These are phyloP conservation scores for Ophiobolus disseminans DNA, from an alignment of 2,329 filamentous ascomycete genomes.

Conservation along the genomic window DNA sequence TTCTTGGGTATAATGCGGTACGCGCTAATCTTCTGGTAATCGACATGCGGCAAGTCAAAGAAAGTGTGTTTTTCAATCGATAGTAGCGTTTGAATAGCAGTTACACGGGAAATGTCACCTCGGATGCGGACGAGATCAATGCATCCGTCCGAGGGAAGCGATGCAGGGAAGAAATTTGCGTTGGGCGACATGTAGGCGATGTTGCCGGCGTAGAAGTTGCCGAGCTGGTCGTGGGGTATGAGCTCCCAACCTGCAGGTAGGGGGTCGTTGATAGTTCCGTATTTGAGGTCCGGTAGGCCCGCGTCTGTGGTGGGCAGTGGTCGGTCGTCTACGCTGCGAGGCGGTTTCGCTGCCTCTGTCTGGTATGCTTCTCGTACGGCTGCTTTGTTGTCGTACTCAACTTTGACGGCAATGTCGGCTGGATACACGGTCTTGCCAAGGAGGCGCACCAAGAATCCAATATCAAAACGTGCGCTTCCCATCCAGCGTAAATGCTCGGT, in stretches of 20 bases:
- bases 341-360: constrained; percentile 33
- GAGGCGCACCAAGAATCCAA: constrained; percentile 80
- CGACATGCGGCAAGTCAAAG: constrained; percentile 79
- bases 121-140: constrained; percentile 85
- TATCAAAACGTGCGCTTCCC: constrained; percentile 83
- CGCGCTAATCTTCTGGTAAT: constrained; percentile 84
- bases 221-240: constrained; percentile 76
- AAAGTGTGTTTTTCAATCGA: constrained; percentile 76
- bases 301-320: constrained; percentile 22
- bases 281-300: constrained; percentile 74
- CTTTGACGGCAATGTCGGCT: constrained; percentile 85
- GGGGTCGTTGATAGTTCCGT: constrained; percentile 79
- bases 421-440: constrained; percentile 81
- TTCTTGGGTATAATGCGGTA: constrained; percentile 82
- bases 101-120: constrained; percentile 72
- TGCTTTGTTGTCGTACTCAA: constrained; percentile 78
- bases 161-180: constrained; percentile 84
- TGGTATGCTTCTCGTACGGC: constrained; percentile 76
- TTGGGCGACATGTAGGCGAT: constrained; percentile 92
- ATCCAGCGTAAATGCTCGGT: constrained; percentile 95
- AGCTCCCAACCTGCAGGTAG: constrained; percentile 80
- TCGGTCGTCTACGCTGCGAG: constrained; percentile 30
- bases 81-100: constrained; percentile 72
- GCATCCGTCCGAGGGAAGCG: constrained; percentile 81
- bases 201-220: constrained; percentile 94